These are phyloP conservation scores for Kazachstania sp. DNA, from an alignment of 1,139 yeast species.

Conservation along the genomic window DNA sequence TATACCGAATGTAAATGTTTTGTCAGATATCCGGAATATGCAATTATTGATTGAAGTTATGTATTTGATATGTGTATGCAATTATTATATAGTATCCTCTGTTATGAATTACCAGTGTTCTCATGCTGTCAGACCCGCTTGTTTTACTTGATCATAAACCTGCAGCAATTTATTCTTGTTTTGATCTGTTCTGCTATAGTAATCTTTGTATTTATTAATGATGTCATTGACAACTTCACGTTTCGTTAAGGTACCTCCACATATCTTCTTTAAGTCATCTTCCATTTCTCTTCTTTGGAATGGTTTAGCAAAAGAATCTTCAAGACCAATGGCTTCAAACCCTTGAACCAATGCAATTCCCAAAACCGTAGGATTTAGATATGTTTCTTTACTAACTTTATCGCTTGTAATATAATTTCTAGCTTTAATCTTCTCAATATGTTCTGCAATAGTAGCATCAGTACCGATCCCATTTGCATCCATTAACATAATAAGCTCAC, in stretches of 20 bases:
- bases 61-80: not conserved
- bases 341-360: slow-evolving; percentile 90
- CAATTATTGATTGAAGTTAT: not conserved
- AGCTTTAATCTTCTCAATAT: slow-evolving; percentile 67
- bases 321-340: slow-evolving; percentile 67
- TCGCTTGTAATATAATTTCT: slow-evolving; percentile 60
- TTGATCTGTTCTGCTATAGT: slow-evolving; percentile 36
- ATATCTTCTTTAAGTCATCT: slow-evolving; percentile 53
- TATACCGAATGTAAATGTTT: no score
- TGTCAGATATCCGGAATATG: not conserved
- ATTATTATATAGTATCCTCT: not conserved
- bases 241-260: slow-evolving; percentile 51
- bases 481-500: slow-evolving; percentile 88
- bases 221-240: slow-evolving; percentile 50
- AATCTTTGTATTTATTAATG: slow-evolving; percentile 53
- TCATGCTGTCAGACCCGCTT: slow-evolving; percentile 1
- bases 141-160: slow-evolving; percentile 24
- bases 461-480: slow-evolving; percentile 97
- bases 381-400: slow-evolving; percentile 34
- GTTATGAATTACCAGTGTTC: no score
- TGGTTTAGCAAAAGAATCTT: slow-evolving; percentile 80
- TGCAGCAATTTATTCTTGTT: slow-evolving; percentile 24
- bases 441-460: slow-evolving; percentile 98
- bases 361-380: slow-evolving; percentile 66
- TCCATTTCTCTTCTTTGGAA: slow-evolving; percentile 76